Evolutionary conservation across 495 filamentous ascomycete species (phyloP).

Genomic region (Neurospora sp.): DNA sequence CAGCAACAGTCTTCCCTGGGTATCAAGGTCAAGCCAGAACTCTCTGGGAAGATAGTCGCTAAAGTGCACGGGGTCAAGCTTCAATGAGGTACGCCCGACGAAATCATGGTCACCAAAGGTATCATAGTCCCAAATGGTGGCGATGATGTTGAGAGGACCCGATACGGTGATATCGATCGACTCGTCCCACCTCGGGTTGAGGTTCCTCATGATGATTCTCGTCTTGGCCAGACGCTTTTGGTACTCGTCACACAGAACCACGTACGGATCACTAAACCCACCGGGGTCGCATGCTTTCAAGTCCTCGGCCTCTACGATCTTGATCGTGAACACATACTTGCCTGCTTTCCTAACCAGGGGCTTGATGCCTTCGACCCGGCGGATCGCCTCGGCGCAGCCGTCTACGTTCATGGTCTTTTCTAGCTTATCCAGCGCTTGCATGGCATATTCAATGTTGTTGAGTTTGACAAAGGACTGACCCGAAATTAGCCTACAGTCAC

Average conservation of each 20-base stretch:
- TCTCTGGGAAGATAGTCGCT: constrained; percentile 90
- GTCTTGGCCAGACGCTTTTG: constrained; percentile 97
- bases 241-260: constrained; percentile 93
- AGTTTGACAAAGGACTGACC: constrained; percentile 86
- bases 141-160: constrained; percentile 86
- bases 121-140: constrained; percentile 98
- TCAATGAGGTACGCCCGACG: constrained; percentile 86
- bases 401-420: constrained; percentile 91
- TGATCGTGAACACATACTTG: constrained; percentile 96
- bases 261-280: constrained; percentile 92
- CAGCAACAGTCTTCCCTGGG: constrained; percentile 80
- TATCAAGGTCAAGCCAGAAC: constrained; percentile 96
- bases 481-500: constrained; percentile 7
- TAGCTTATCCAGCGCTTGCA: constrained; percentile 79
- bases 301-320: constrained; percentile 98
- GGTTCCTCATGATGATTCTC: constrained; percentile 76
- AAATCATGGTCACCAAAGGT: constrained; percentile 96
- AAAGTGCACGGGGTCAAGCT: constrained; percentile 91
- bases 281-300: constrained; percentile 94
- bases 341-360: constrained; percentile 47
- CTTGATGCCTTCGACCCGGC: constrained; percentile 44
- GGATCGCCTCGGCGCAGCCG: constrained; percentile 74
- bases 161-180: constrained; percentile 90
- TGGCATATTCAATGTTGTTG: constrained; percentile 93
- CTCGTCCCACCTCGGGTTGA: constrained; percentile 98